phyloP scores from a whole-genome alignment of 306 rosid genomes.

The Prunus salicina region DNA sequence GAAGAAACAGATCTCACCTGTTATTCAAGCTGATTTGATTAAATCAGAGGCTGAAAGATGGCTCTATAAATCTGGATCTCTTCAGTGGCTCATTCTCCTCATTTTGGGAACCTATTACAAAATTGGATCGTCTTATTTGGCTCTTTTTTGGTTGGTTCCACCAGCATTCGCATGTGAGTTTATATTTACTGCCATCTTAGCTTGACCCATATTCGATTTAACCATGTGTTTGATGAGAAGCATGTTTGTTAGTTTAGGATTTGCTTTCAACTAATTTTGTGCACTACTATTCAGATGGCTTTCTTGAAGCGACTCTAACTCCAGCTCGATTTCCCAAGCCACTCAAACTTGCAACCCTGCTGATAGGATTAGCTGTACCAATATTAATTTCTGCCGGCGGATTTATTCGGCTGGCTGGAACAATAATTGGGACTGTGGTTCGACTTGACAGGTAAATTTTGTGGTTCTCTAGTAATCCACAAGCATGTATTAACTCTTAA shows the following conservation, averaged over 20 bases:
- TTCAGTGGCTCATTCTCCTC: conserved; percentile 91
- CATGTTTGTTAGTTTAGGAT: not conserved
- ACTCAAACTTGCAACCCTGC: conserved; percentile 76
- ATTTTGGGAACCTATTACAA: conserved; percentile 71
- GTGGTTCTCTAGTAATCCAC: not conserved
- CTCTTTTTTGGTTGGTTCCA: conserved; percentile 90
- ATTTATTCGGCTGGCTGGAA: conserved; percentile 61
- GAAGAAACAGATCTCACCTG: conserved; percentile 45
- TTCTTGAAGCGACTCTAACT: conserved; percentile 88
- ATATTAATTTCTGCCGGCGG: conserved; percentile 71
- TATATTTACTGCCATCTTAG: conserved; percentile 22
- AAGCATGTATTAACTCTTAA: not conserved
- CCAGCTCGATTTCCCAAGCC: conserved; percentile 83
- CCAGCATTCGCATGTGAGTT: conserved; percentile 89
- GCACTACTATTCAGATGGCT: conserved; percentile 63
- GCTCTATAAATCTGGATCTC: conserved; percentile 91
- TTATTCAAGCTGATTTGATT: conserved; percentile 50
- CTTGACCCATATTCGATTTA: conserved; percentile 28
- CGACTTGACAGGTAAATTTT: conserved; percentile 80
- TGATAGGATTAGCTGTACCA: conserved; percentile 73
- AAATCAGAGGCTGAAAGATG: conserved; percentile 95
- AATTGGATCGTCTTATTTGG: conserved; percentile 85
- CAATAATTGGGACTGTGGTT: conserved; percentile 60
- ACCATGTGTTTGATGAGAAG: not conserved
- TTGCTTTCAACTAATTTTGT: conserved; percentile 11